Evolutionary conservation across 1,284 basidiomycete genomes (phyloP).

Genomic region (Pascua sp.): DNA sequence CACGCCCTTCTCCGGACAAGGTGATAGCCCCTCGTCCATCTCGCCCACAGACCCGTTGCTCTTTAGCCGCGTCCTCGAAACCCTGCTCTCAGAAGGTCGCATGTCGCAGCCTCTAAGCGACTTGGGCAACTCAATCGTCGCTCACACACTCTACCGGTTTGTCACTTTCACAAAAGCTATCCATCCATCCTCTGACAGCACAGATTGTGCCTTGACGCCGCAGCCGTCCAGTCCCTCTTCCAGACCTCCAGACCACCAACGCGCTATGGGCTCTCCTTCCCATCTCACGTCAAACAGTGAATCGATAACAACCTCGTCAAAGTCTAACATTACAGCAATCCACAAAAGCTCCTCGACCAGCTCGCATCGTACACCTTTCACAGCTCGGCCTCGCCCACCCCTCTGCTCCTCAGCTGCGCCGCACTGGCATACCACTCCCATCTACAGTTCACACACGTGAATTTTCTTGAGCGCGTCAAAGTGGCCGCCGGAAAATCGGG

Average conservation of each 20-base stretch:
- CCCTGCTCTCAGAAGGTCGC: conserved; percentile 17
- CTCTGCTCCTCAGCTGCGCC: conserved; percentile 20
- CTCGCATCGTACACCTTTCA: conserved; percentile 17
- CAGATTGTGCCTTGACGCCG: conserved; percentile 20
- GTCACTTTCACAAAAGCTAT: not conserved
- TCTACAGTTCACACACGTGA: conserved; percentile 16
- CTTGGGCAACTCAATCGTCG: conserved; percentile 12
- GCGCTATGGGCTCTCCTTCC: conserved; percentile 8
- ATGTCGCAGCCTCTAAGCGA: conserved; percentile 16
- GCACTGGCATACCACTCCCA: conserved; percentile 26
- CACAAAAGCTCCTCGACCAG: conserved; percentile 20
- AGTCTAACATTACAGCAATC: conserved; percentile 6
- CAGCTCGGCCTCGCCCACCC: conserved; percentile 11
- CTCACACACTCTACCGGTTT: conserved; percentile 23
- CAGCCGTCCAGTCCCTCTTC: conserved; percentile 7
- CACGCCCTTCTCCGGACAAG: too few species aligned
- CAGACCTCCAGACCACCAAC: not conserved
- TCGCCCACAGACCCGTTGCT: not conserved
- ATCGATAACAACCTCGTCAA: not conserved
- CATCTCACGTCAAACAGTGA: conserved; percentile 18
- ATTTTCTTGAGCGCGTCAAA: conserved; percentile 23
- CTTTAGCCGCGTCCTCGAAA: conserved; percentile 17
- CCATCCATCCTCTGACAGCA: too few species aligned
- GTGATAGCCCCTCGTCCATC: too few species aligned
- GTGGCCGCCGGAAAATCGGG: conserved; percentile 21